Percentiles rank a stretch among this genome's conserved stretches.
phyloP scores from a whole-genome alignment of 768 basidiomycete genomes.

The Coprinopsis sp. region DNA sequence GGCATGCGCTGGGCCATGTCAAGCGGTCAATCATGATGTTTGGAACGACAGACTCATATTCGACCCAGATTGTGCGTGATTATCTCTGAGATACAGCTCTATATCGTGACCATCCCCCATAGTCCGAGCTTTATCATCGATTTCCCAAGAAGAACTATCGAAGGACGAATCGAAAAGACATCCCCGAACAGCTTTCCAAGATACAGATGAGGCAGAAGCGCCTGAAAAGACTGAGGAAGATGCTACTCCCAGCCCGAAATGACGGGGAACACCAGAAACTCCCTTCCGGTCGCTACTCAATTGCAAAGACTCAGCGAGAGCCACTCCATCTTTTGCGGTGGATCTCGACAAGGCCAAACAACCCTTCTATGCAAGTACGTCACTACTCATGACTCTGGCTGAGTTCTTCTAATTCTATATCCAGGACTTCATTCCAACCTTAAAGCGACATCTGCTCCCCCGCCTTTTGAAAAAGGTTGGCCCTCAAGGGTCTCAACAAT shows the following conservation, averaged over 20 bases:
- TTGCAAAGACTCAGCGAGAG: no score
- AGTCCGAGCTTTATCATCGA: not conserved
- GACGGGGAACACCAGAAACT: not conserved
- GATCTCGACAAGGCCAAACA: not conserved
- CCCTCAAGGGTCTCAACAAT: not conserved
- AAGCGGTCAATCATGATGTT: constrained; percentile 15
- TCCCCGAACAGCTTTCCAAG: not conserved
- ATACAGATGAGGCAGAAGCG: not conserved
- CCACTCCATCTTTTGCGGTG: no score
- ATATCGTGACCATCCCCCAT: not conserved
- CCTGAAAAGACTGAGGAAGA: not conserved
- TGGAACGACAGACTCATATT: constrained; percentile 34
- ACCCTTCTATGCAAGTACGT: not conserved
- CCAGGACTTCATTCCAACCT: not conserved
- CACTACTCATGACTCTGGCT: not conserved
- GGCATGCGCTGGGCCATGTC: constrained; percentile 31
- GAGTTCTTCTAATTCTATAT: not conserved
- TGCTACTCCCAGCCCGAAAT: not conserved
- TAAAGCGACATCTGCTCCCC: not conserved
- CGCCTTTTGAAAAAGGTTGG: not conserved
- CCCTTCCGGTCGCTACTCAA: not conserved
- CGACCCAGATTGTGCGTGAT: constrained; percentile 30
- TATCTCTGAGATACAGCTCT: not conserved
- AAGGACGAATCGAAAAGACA: not conserved
- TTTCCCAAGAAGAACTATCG: not conserved